Evolutionary conservation across 2,329 filamentous ascomycete genomes (phyloP), one percentile per base, ranked within the genome.

Genomic region (Raffaelea ambrosiae): DNA sequence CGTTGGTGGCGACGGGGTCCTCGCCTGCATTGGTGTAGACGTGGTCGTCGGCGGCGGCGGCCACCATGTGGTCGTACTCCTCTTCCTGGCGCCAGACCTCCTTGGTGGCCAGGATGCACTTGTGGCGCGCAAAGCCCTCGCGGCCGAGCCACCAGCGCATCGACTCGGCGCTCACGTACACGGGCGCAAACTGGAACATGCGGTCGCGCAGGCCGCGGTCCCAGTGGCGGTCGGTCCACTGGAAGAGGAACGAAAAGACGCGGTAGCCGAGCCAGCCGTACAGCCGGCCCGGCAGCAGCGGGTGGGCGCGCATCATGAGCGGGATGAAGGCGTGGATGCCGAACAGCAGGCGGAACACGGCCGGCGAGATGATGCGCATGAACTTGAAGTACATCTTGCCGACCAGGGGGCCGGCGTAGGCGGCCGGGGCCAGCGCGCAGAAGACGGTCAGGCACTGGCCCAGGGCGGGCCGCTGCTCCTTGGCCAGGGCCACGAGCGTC

Each of bases 61-160:
- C 56, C 58, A 22, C 60, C n/a, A n/a, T 51, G 19, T 49, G 43
- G n/a, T 44, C 49, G 54, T 59, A 18, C 23, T 64, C 68, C 40
- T 84, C 79, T 56, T 87, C 83, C 9, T 76, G 73, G 39, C 65
- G 70, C 48, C 77, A 75, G 50, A 84, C 80, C 52, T 90, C 85
- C 36, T 78, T 77, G 1, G 89, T 95, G 1, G 86, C 77, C 7
- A 96, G 70, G 45, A 96, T 94, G 60, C 90, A 96, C 61, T 86
- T 88, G 58, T 95, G 88, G 57, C 63, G 64, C 2, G 73, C 71
- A 59, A 95, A 96, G 56, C 89, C 89, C 57, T 93, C 88, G 4
- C 83, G 72, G 0, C 90, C 91, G 1, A 96, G 74, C 91, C 91
- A 96, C 91, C 91, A 97, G 5, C 88, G 76, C 88, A 96, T 95